Conservation (phyloP, 768 basidiomycete species). For the Boletus sp. region DNA sequence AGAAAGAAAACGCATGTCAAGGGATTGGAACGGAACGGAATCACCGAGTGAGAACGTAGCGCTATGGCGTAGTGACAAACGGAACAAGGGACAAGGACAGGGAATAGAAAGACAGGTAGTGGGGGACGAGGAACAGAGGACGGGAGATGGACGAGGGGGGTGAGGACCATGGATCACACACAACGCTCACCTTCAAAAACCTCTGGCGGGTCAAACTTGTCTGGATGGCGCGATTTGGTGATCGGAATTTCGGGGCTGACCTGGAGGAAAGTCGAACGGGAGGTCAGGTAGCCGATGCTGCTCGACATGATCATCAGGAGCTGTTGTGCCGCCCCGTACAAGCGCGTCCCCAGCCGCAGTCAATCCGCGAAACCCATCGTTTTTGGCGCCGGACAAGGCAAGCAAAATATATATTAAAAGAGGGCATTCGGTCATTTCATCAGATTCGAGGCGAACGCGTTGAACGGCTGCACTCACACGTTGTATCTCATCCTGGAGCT, state of each 20-base stretch:
- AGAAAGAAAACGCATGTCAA: not conserved
- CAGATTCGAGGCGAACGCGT: slow-evolving; percentile 13
- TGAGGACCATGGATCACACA: not conserved
- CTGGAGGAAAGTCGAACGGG: slow-evolving; percentile 72
- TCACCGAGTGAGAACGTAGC: not conserved
- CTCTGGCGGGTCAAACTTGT: slow-evolving; percentile 68
- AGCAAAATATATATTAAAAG: no score
- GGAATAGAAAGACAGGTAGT: not conserved
- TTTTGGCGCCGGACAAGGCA: not conserved
- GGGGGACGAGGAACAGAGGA: not conserved
- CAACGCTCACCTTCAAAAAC: slow-evolving; percentile 62
- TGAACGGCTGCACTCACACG: slow-evolving; percentile 43
- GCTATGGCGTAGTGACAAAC: not conserved
- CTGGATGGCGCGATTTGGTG: slow-evolving; percentile 71
- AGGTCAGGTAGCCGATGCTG: slow-evolving; percentile 75
- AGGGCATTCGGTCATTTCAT: not conserved
- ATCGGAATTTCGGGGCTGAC: slow-evolving; percentile 79
- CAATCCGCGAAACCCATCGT: not conserved
- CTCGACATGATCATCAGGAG: slow-evolving; percentile 87
- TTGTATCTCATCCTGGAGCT: slow-evolving; percentile 93
- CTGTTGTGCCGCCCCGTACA: slow-evolving; percentile 33
- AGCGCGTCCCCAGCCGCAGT: no score
- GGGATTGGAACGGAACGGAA: not conserved
- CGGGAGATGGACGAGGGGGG: no score
- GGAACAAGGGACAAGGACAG: not conserved